Base-by-base conservation (phyloP, 1,284 basidiomycete species). In the Ceratobasidium papillatum region DNA sequence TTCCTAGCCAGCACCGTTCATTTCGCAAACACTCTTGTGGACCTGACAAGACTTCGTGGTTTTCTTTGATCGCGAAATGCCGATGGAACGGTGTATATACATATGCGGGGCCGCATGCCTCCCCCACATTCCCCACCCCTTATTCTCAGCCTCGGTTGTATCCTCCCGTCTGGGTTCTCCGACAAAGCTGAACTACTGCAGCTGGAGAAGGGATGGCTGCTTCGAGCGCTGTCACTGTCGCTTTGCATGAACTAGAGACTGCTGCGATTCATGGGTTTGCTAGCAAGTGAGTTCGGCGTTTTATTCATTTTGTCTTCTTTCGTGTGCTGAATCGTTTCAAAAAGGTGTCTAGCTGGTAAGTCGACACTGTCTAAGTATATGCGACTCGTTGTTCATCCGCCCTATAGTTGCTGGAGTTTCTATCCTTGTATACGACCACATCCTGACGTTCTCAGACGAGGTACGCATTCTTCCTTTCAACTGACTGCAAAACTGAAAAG, bases 381-480 rank as follows among this genome's bases (percentile, higher is more conserved):
- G 3, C 47, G 2, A 19, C 19, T n/a, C 51, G 30, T n/a, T 14
- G 22, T 41, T 34, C 3, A 22, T 12, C 38, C 19, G 11, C 32
- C 7, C 17, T 12, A 17, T 52, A 76, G 75, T 59, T 41, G 75
- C 75, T 43, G 71, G 75, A 9, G 54, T 51, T 49, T 64, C 63
- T 8, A 54, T 76, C 12, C 34, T 76, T 32, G 25, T 38, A 8
- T 76, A 74, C 41, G 75, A 76, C 56, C 75, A 76, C 30, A 17
- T 69, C 34, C 32, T 68, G 22, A 76, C 75, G 19, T 68, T 76
- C 45, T 61, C 75, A 22, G 75, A 76, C 17, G 75, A 76, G 71
- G 75, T 74, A 30, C 19, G 66, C 3, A 2, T 17, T n/a, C 36
- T 8, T 22, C 9, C 9, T 7, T 1, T 61, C 45, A 9, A 27